Base-by-base conservation (phyloP, 805 yeast genomes). In the Saccharomyces paradoxus region DNA sequence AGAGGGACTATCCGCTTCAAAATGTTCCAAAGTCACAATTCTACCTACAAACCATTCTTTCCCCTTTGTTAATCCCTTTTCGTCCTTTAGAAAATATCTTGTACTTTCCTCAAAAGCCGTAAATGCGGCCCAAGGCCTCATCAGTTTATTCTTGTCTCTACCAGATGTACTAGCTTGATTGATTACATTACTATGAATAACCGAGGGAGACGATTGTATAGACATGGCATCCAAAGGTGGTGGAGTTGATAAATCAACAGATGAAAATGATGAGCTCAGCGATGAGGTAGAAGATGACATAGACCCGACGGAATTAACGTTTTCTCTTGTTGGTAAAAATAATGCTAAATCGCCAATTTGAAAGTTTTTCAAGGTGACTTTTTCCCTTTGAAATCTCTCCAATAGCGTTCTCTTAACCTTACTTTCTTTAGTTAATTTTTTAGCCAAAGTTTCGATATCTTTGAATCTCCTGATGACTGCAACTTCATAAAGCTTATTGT, bases 111-210 rank as follows among this genome's bases (percentile, higher is more conserved):
- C 65, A 54, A 87, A 78, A 13, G 74, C 80, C 60, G 94, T 91
- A 73, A 92, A 92, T 1, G 96, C 96, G 0, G 97, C 97, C 98
- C 98, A 92, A 0, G 92, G 89, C 53, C 75, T 81, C 10, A 54
- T 52, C 47, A 50, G 14, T 49, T 50, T 41, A 7, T 48, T 48
- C 12, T 49, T 52, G 10, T 32, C 27, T 17, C 44, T 55, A 29
- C 24, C 5, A 6, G 24, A 13, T n/a, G 22, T 14, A 6, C n/a
- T 52, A 6, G 14, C 31, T 50, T 54, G 26, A n/a, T 3, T n/a
- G 24, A 21, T 37, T 5, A 31, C n/a, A 28, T 28, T 48, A 22
- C 50, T 60, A 21, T 55, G 51, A 26, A 48, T 71, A 51, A 58
- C 12, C 17, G 51, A 46, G 29, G 49, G 52, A 1, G 54, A 21